Evolutionary conservation across 805 yeast genomes (phyloP).

Genomic region (Hanseniaspora meyeri): DNA sequence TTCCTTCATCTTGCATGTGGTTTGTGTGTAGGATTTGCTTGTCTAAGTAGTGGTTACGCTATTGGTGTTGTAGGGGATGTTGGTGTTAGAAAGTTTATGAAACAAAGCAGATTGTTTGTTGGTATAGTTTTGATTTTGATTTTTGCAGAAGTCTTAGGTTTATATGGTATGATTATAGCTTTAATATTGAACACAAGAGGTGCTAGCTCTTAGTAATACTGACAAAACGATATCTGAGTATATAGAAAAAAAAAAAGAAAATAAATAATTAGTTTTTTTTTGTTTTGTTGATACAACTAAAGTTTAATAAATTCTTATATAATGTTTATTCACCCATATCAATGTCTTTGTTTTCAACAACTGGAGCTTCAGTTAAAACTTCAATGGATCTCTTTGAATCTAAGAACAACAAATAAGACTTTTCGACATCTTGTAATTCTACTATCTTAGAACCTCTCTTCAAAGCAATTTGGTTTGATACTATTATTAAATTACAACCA

Average conservation of each 20-base stretch:
- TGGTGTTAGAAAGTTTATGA: conserved; percentile 79
- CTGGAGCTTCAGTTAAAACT: conserved; percentile 50
- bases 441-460: conserved; percentile 60
- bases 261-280: background rate
- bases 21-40: conserved; percentile 87
- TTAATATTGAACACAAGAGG: conserved; percentile 85
- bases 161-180: conserved; percentile 91
- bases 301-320: conserved; percentile 14
- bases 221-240: background rate
- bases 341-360: conserved; percentile 69
- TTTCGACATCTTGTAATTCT: conserved; percentile 71
- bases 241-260: background rate
- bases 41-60: conserved; percentile 93
- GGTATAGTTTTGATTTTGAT: conserved; percentile 81
- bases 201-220: conserved; percentile 32
- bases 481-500: conserved; percentile 81
- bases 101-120: conserved; percentile 76
- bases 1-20: conserved; percentile 97
- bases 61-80: conserved; percentile 90
- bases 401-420: conserved; percentile 73
- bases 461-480: conserved; percentile 72
- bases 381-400: conserved; percentile 85
- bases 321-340: conserved; percentile 32
- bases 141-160: conserved; percentile 82
- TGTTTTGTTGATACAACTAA: background rate